phyloP scores from a whole-genome alignment of 176 grass and related monocot genomes.

The Saccharum officinarum region DNA sequence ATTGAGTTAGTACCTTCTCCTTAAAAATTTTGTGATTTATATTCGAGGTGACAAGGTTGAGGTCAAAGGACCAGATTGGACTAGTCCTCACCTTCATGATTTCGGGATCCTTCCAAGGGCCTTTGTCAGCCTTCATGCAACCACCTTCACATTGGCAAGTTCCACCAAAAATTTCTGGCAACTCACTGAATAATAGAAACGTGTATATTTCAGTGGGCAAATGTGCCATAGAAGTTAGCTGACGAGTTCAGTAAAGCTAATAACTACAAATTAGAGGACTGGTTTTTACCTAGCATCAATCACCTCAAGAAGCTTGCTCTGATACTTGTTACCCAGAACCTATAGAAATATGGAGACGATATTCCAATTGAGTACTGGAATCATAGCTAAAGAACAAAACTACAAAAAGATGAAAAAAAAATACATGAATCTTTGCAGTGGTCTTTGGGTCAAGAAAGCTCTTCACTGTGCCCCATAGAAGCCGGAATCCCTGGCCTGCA shows the following conservation, averaged over 20 bases:
- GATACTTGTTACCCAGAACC: slow-evolving; percentile 98
- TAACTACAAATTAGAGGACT: neutral
- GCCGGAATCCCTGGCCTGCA: slow-evolving; percentile 90
- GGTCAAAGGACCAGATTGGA: slow-evolving; percentile 6
- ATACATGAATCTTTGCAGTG: slow-evolving; percentile 91
- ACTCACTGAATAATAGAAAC: slow-evolving; percentile 58
- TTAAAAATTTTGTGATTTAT: slow-evolving; percentile 3
- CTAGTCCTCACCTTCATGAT: slow-evolving; percentile 60
- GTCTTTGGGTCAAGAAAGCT: slow-evolving; percentile 98
- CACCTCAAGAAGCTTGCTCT: slow-evolving; percentile 96
- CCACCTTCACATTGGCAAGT: slow-evolving; percentile 86
- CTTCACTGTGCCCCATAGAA: slow-evolving; percentile 94
- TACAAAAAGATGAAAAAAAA: slow-evolving; percentile 6
- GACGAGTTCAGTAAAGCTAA: neutral
- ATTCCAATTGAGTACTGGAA: neutral
- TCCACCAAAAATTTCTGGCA: slow-evolving; percentile 94
- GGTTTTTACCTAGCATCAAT: slow-evolving; percentile 80
- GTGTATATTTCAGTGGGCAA: neutral
- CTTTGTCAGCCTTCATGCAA: slow-evolving; percentile 90
- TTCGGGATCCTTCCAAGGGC: slow-evolving; percentile 94
- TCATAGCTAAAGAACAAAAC: slow-evolving; percentile 4
- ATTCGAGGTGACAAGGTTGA: neutral
- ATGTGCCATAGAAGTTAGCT: neutral
- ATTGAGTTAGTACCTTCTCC: neutral
- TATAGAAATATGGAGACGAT: slow-evolving; percentile 39